Evolutionary conservation across 2,329 filamentous ascomycete genomes (phyloP).

Genomic region (Dryadomyces quercivorus): DNA sequence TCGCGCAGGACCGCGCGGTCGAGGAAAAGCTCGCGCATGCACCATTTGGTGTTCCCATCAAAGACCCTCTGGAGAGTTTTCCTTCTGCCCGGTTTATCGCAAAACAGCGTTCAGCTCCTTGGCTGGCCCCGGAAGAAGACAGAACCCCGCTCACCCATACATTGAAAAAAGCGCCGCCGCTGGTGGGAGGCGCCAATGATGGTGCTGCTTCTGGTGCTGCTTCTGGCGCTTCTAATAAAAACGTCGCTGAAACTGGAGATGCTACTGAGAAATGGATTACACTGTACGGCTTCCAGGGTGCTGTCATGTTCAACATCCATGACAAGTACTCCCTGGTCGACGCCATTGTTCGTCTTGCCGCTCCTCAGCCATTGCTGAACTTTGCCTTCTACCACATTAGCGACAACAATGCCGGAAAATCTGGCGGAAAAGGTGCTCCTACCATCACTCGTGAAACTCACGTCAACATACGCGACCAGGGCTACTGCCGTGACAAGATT

Average conservation of each 20-base stretch:
- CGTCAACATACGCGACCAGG: background rate
- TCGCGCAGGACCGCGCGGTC: background rate
- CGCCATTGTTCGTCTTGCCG: conserved; percentile 7
- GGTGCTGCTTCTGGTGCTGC: background rate
- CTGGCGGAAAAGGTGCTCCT: background rate
- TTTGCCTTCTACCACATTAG: background rate
- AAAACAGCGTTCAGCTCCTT: background rate
- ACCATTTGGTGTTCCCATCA: background rate
- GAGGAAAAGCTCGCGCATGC: background rate
- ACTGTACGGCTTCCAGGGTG: conserved; percentile 8
- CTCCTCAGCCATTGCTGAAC: background rate
- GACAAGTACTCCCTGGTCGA: conserved; percentile 2
- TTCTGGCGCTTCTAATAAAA: background rate
- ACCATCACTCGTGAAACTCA: background rate
- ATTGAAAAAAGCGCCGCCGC: background rate
- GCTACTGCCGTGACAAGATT: background rate
- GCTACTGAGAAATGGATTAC: background rate
- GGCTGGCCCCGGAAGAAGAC: background rate
- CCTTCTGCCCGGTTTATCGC: background rate
- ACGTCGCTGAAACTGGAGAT: background rate
- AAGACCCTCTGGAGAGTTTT: too few species aligned
- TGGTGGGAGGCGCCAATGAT: background rate
- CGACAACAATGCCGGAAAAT: background rate
- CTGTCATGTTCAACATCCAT: conserved; percentile 7
- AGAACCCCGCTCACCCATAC: too few species aligned